Base-by-base conservation (phyloP, 768 basidiomycete genomes). In the Arthromyces matolae region DNA sequence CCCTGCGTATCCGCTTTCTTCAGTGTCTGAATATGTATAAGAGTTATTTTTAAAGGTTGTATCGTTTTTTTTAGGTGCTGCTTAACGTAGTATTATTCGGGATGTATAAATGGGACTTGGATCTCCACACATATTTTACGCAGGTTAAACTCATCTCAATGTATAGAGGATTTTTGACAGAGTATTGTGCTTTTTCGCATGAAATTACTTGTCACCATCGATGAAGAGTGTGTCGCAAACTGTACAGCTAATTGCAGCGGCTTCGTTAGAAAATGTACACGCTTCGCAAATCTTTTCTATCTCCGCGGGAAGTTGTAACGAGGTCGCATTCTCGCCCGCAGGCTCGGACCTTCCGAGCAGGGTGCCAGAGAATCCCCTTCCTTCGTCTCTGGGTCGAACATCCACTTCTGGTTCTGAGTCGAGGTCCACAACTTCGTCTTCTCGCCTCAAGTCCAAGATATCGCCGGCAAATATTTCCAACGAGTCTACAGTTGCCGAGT, bases 321-420 rank as follows among this genome's bases (percentile, higher is more conserved):
- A 45, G 53, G 47, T 32, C 42, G 54, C n/a, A 38, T 45, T 23
- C 38, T 38, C 22, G 16, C 45, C 32, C 28, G 50, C 48, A 27
- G 62, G 44, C 42, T 63, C 61, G 54, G 37, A 51, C 12, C 77
- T 71, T 36, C 79, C 78, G 25, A 90, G 72, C 35, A 89, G 62
- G 19, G 89, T 91, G 20, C 89, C 88, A 42, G 77, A 76, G 61
- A 91, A 91, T 3, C 83, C 89, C 53, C 71, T 73, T 10, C 76
- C 82, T 65, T 87, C 85, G 39, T 77, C 74, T 47, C 72, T 70
- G 48, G 70, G 69, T 43, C 62, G 62, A 28, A 71, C 69, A 8
- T 69, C 76, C 19, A 82, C 78, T 20, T 81, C 79, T 14, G 72
- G 70, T 55, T 81, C 79, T 19, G 72, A 70, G 56, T 68, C 65